Evolutionary conservation across 179 eudicot species (phyloP).

Genomic region (Spergularia azorica): DNA sequence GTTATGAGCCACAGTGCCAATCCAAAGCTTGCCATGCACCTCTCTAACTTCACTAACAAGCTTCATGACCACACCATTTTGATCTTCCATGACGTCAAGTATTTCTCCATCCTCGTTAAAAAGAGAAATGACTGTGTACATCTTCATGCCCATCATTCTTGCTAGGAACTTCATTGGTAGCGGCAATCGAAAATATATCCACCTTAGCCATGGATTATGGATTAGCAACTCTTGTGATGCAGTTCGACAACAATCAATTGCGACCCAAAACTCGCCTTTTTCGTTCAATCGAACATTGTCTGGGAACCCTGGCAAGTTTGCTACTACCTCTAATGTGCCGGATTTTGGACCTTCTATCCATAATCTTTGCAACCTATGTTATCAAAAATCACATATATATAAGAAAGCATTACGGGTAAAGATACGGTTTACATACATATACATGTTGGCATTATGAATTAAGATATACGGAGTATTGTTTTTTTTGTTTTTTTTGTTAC

Average conservation of each 20-base stretch:
- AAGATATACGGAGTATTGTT: too few relatives aligned
- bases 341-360: constrained; percentile 67
- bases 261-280: constrained; percentile 87
- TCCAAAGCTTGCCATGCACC: constrained; percentile 79
- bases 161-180: constrained; percentile 61
- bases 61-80: constrained; percentile 71
- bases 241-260: constrained; percentile 90
- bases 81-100: constrained; percentile 77
- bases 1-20: constrained; percentile 98
- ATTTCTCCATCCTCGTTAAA: constrained; percentile 64
- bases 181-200: constrained; percentile 77
- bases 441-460: too few relatives aligned
- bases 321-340: constrained; percentile 54
- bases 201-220: constrained; percentile 76
- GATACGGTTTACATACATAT: too few relatives aligned
- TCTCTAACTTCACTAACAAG: constrained; percentile 87
- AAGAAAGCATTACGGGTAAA: too few relatives aligned
- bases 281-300: constrained; percentile 83
- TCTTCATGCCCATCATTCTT: constrained; percentile 63
- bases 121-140: constrained; percentile 71
- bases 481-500: too few relatives aligned
- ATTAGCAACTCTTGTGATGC: constrained; percentile 59
- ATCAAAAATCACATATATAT: too few relatives aligned
- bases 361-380: constrained; percentile 55
- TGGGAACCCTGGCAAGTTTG: constrained; percentile 83